A percentile compares a stretch with the other conserved stretches of the same genome.
Conservation (phyloP, 176 grass and related monocot species). For the Ananas comosus region DNA sequence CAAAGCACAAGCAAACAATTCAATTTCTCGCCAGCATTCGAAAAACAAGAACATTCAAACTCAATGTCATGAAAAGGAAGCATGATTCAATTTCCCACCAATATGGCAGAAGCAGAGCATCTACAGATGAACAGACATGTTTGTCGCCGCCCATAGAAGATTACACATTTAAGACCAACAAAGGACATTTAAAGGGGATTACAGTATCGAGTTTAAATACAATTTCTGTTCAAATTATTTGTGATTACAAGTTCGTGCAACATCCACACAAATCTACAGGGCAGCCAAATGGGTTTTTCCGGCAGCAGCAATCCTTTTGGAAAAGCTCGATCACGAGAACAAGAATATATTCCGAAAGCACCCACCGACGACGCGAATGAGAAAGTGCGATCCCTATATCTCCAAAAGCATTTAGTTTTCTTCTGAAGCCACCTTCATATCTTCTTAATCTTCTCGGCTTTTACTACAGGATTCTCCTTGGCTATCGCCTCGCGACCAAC, state of each 20-base stretch:
- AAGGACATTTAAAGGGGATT: background rate
- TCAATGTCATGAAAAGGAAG: too few relatives aligned
- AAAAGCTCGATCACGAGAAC: background rate
- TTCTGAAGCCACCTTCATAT: conserved; percentile 14
- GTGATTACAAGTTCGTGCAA: background rate
- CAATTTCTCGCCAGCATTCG: too few relatives aligned
- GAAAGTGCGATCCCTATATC: background rate
- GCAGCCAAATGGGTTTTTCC: background rate
- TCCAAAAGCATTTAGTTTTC: background rate
- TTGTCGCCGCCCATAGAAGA: background rate
- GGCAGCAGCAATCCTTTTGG: background rate
- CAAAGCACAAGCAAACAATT: too few relatives aligned
- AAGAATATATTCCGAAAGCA: background rate
- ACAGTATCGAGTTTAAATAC: background rate
- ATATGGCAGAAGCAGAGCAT: too few relatives aligned
- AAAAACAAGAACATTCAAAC: too few relatives aligned
- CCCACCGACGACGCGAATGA: too few relatives aligned
- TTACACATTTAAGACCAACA: background rate
- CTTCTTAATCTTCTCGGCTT: conserved; percentile 71
- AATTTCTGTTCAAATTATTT: background rate
- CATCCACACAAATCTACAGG: background rate
- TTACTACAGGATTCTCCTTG: conserved; percentile 59
- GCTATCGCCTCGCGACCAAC: conserved; percentile 54
- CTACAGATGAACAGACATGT: too few relatives aligned
- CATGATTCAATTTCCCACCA: too few relatives aligned